phyloP scores from a whole-genome alignment of 345 rosid species.

The Moricandia moricandioides region DNA sequence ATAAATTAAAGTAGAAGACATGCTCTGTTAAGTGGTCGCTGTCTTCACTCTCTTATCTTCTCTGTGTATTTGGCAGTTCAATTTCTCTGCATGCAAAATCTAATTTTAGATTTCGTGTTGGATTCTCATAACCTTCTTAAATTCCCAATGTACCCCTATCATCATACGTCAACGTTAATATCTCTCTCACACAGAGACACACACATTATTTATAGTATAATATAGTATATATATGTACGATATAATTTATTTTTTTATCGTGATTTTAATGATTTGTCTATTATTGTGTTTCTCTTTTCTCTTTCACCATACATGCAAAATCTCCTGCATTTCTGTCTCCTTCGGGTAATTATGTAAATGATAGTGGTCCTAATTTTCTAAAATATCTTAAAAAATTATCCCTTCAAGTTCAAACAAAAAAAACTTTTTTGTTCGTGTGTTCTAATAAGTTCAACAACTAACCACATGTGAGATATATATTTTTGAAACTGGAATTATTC shows the following conservation, averaged over 20 bases:
- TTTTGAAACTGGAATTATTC: constrained; percentile 8
- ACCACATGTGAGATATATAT: constrained; percentile 23
- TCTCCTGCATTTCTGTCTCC: constrained; percentile 35
- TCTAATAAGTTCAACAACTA: constrained; percentile 20
- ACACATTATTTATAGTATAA: not conserved
- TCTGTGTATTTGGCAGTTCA: constrained; percentile 39
- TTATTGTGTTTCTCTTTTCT: constrained; percentile 36
- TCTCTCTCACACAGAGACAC: not conserved
- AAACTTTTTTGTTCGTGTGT: not conserved
- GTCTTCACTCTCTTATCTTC: constrained; percentile 37
- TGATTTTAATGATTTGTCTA: constrained; percentile 36
- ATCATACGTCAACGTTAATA: constrained; percentile 35
- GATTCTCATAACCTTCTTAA: constrained; percentile 27
- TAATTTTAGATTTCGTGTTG: constrained; percentile 41
- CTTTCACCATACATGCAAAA: constrained; percentile 32
- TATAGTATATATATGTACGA: not conserved
- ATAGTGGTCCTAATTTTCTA: constrained; percentile 30
- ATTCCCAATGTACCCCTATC: constrained; percentile 30
- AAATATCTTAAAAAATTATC: not conserved
- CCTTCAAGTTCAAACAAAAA: not conserved
- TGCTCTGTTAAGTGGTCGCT: constrained; percentile 39
- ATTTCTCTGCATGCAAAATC: constrained; percentile 40
- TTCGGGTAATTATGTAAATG: constrained; percentile 35
- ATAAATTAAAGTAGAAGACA: constrained; percentile 8
- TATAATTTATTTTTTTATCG: not conserved